Percentiles rank a stretch among this genome's conserved stretches.
These are phyloP conservation scores for Cinnamomum micranthum DNA, from an alignment of 164 flowering plant species.

Conservation along the genomic window DNA sequence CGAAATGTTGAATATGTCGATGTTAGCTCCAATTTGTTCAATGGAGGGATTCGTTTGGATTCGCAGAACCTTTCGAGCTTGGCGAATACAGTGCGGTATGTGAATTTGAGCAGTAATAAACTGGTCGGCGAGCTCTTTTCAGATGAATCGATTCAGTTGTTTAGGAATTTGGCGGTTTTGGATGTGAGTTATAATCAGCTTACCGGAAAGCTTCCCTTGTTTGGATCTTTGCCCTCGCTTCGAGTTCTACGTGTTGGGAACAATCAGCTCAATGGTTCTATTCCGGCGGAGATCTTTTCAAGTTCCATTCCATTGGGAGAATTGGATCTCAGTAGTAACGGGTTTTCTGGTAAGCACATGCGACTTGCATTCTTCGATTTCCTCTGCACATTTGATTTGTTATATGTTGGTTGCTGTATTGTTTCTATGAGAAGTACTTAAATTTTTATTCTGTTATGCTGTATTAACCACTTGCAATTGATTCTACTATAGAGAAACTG, in stretches of 20 bases:
- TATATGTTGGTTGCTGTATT: no score
- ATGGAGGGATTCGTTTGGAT: constrained; percentile 45
- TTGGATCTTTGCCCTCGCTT: constrained; percentile 49
- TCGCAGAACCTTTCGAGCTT: constrained; percentile 49
- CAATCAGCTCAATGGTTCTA: constrained; percentile 56
- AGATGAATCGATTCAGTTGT: constrained; percentile 42
- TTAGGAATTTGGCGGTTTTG: constrained; percentile 63
- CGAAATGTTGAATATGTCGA: constrained; percentile 68
- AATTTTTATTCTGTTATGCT: no score
- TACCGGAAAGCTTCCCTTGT: constrained; percentile 61
- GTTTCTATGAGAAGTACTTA: no score
- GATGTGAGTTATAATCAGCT: constrained; percentile 66
- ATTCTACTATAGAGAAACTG: no score
- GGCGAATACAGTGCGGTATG: constrained; percentile 48
- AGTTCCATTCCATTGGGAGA: constrained; percentile 50
- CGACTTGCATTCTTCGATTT: neutral
- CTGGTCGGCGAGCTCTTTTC: constrained; percentile 59
- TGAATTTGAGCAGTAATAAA: constrained; percentile 63
- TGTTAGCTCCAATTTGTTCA: constrained; percentile 62
- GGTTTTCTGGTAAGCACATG: constrained; percentile 59
- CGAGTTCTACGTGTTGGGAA: constrained; percentile 48
- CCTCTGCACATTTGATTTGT: no score
- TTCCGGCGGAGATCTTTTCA: constrained; percentile 59
- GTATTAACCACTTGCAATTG: no score
- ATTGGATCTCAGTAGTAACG: constrained; percentile 88